Evolutionary conservation across 2,329 filamentous ascomycete species (phyloP).

Genomic region (Botrytis cinerea): DNA sequence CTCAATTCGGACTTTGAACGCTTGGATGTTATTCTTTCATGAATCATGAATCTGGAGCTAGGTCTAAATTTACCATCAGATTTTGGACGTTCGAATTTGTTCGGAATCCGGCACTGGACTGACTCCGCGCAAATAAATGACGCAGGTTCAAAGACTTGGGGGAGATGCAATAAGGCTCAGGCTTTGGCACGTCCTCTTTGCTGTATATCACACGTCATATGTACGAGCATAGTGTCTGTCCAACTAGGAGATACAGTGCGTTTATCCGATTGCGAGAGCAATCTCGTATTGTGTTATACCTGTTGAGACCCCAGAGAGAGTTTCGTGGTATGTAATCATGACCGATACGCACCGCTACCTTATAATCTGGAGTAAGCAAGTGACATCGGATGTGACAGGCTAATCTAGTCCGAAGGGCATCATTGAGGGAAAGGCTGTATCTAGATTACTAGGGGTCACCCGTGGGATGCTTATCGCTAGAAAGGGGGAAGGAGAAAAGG

Average conservation of each 20-base stretch:
- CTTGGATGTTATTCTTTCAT: background rate
- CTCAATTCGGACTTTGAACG: background rate
- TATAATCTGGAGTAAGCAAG: background rate
- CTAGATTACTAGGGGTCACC: background rate
- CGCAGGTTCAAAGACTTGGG: background rate
- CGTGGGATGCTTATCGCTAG: background rate
- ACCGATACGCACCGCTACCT: background rate
- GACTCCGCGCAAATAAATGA: background rate
- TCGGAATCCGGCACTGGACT: background rate
- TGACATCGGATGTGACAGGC: background rate
- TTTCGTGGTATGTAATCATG: background rate
- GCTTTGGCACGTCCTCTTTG: background rate
- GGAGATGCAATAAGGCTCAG: background rate
- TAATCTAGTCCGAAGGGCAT: background rate
- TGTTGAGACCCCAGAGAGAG: background rate
- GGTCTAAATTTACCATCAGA: background rate
- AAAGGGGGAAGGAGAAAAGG: background rate
- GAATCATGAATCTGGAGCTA: background rate
- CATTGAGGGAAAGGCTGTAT: background rate
- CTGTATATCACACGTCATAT: background rate
- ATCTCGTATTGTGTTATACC: background rate
- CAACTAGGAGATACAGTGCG: background rate
- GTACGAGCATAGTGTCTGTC: background rate
- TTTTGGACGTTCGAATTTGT: background rate
- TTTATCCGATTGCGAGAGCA: background rate